Evolutionary conservation across 305 asterid genomes (phyloP), one percentile per base, ranked within the genome.

Genomic region (Fraxinus nigra): DNA sequence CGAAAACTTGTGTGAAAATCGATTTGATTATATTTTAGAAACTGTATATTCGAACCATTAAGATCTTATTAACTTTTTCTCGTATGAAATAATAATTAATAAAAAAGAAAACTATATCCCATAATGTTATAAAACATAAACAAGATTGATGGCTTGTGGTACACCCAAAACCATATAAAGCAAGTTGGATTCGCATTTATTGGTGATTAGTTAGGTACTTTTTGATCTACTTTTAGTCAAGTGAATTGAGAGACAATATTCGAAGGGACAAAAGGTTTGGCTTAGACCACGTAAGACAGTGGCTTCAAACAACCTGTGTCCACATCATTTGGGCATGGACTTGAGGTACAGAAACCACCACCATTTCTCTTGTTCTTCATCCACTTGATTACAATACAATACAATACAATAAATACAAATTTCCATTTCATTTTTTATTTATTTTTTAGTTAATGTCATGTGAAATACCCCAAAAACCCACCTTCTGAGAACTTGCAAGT

Each of bases 271-370:
- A 79, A 83, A 85, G 92, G 93, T 79, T 34, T 65, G 77, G 34
- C 82, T 61, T 70, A 26, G 82, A 79, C 92, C 93, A 89, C 93
- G 92, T 87, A 56, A 72, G 67, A 43, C 14, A 11, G 72, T 11
- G 87, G 30, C 14, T n/a, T 70, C 13, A 0, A 65, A 75, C 38
- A 72, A 72, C 73, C 77, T 32, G 67, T 79, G 82, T 82, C 93
- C 91, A 90, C 93, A 88, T 13, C 77, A 70, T 65, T 67, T 8
- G 6, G 48, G 28, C 59, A 40, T 77, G 2, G 67, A 85, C 67
- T 14, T 84, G 89, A 88, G 92, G 92, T 33, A 87, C 82, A 80
- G 8, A 88, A 83, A 7, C 82, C 78, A 79, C 87, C 89, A 90
- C 83, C 87, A 78, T 80, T 67, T 70, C 89, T 9, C 1, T 80